Percentiles rank a stretch among this genome's conserved stretches.
phyloP scores from a whole-genome alignment of 495 filamentous ascomycete species.

The Bryoglossum gracile region DNA sequence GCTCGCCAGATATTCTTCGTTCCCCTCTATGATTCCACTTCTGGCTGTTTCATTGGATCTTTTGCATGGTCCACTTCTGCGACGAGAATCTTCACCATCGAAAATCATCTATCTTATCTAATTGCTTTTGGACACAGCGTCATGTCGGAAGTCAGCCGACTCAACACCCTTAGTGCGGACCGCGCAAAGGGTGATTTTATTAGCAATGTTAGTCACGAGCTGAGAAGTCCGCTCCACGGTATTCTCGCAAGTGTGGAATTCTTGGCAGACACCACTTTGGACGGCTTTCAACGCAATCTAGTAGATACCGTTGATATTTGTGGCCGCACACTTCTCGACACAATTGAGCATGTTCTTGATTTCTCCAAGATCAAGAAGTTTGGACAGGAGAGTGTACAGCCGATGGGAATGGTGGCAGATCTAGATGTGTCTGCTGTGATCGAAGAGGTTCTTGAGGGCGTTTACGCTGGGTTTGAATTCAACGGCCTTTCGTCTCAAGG shows the following conservation, averaged over 20 bases:
- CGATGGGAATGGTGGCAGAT: conserved; percentile 6
- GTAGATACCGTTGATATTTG: conserved; percentile 60
- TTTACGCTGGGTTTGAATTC: conserved; percentile 41
- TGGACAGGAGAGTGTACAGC: conserved; percentile 8
- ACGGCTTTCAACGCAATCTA: conserved; percentile 41
- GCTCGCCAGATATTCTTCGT: conserved; percentile 14
- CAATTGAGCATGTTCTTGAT: conserved; percentile 65
- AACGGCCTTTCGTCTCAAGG: conserved; percentile 14
- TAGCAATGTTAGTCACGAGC: conserved; percentile 65
- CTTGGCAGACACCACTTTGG: conserved; percentile 45
- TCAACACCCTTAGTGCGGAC: conserved; percentile 36
- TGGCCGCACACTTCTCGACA: conserved; percentile 62
- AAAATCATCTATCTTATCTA: conserved; percentile 45
- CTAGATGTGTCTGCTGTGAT: conserved; percentile 22
- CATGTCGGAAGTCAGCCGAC: conserved; percentile 46
- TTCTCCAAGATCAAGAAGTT: conserved; percentile 46
- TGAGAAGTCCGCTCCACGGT: conserved; percentile 62
- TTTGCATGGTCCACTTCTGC: conserved; percentile 52
- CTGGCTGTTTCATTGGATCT: conserved; percentile 18
- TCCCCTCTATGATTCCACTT: conserved; percentile 14
- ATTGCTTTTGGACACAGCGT: conserved; percentile 45
- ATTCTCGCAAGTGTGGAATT: conserved; percentile 60
- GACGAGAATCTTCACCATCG: conserved; percentile 32
- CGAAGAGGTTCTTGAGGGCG: conserved; percentile 46
- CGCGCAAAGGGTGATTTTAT: conserved; percentile 59